Percentiles rank a stretch among this genome's conserved stretches.
These are phyloP conservation scores for Pythium aphanidermatum DNA, from an alignment of 352 stramenopile species.

Conservation along the genomic window DNA sequence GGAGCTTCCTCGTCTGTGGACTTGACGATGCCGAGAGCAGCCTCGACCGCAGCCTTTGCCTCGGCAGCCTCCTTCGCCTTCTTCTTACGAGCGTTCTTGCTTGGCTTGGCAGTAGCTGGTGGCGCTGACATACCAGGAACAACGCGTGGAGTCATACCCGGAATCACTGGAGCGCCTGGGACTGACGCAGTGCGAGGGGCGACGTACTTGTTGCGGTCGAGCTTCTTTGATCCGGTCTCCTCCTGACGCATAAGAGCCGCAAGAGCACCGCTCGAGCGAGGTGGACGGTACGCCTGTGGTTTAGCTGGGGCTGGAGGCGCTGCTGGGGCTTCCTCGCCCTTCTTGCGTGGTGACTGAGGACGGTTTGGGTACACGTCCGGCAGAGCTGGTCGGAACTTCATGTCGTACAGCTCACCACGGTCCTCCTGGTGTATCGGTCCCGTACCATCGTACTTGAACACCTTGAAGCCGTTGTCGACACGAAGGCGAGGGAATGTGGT, in stretches of 20 bases:
- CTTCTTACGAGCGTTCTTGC: slow-evolving; percentile 79
- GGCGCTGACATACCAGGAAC: slow-evolving; percentile 65
- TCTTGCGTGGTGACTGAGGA: slow-evolving; percentile 75
- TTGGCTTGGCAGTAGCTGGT: slow-evolving; percentile 56
- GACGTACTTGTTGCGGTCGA: slow-evolving; percentile 83
- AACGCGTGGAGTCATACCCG: slow-evolving; percentile 38
- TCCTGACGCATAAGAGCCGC: slow-evolving; percentile 92
- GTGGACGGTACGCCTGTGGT: slow-evolving; percentile 80
- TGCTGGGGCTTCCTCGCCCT: slow-evolving; percentile 40
- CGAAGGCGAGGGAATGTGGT: slow-evolving; percentile 98
- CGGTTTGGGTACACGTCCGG: slow-evolving; percentile 85
- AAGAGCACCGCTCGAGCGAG: slow-evolving; percentile 85
- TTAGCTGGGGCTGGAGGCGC: slow-evolving; percentile 45
- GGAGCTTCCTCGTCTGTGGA: slow-evolving; percentile 10
- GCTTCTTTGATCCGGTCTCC: slow-evolving; percentile 69
- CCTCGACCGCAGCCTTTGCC: slow-evolving; percentile 54
- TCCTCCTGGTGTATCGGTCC: slow-evolving; percentile 84
- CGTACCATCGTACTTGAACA: slow-evolving; percentile 96
- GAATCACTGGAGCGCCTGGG: slow-evolving; percentile 21
- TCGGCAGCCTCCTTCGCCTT: slow-evolving; percentile 75
- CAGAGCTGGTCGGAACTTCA: slow-evolving; percentile 77
- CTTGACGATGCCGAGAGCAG: slow-evolving; percentile 24
- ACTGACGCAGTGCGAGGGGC: slow-evolving; percentile 26
- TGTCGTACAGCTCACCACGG: slow-evolving; percentile 80
- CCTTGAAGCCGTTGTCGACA: slow-evolving; percentile 96